Evolutionary conservation across 495 filamentous ascomycete genomes (phyloP).

Genomic region (Xylaria sp.): DNA sequence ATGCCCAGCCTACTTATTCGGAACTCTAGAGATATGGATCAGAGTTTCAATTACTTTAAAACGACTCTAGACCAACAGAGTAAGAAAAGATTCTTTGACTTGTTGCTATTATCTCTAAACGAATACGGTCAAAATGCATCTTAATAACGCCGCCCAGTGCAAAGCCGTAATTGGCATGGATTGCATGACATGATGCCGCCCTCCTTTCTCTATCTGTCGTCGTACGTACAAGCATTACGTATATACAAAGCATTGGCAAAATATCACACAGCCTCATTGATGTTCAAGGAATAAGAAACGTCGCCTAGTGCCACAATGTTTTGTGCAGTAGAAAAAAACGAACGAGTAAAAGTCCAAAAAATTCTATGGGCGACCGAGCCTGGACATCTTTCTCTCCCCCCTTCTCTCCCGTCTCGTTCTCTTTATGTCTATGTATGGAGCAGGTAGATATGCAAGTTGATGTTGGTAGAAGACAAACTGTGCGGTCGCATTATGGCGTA

Average conservation of each 20-base stretch:
- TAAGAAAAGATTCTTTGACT: background rate
- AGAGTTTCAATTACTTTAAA: background rate
- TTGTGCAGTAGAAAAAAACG: background rate
- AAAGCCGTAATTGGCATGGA: background rate
- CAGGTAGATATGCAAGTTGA: constrained; percentile 10
- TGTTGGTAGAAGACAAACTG: background rate
- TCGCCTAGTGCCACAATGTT: background rate
- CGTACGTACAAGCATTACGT: constrained; percentile 8
- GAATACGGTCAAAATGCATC: background rate
- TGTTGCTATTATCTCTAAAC: background rate
- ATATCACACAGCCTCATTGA: background rate
- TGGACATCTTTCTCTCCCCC: background rate
- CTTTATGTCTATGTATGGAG: constrained; percentile 6
- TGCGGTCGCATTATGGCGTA: background rate
- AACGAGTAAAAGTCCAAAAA: background rate
- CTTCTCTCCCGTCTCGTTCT: background rate
- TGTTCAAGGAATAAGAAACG: background rate
- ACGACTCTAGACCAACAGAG: background rate
- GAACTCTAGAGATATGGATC: background rate
- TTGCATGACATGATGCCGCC: background rate
- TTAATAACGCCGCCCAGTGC: constrained; percentile 17
- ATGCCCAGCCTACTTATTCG: background rate
- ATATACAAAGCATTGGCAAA: background rate
- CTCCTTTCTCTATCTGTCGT: background rate
- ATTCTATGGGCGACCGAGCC: background rate